Evolutionary conservation across 768 basidiomycete species (phyloP).

Genomic region (Hemileccinum rubropunctum): DNA sequence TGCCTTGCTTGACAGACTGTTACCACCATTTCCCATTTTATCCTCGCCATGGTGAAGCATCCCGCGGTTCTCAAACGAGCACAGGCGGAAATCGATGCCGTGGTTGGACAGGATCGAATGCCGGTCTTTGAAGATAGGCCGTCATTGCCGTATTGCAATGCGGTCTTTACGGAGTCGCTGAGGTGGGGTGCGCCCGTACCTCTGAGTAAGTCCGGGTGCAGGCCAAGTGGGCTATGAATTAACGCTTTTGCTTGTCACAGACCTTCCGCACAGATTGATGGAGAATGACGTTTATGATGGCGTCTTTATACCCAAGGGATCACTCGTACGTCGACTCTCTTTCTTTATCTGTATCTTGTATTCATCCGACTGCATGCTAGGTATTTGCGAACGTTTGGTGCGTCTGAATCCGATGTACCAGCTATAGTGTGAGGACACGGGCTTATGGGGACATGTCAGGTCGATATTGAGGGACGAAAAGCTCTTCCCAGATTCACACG

Average conservation of each 20-base stretch:
- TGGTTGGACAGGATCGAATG: constrained; percentile 43
- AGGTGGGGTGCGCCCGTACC: constrained; percentile 61
- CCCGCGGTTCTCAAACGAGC: constrained; percentile 57
- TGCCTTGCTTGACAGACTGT: constrained; percentile 42
- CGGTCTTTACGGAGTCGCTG: constrained; percentile 51
- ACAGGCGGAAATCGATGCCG: constrained; percentile 62
- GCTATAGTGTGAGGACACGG: not conserved
- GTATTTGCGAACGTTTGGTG: constrained; percentile 65
- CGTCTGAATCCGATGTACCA: constrained; percentile 6
- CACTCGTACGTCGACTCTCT: constrained; percentile 39
- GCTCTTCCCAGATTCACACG: constrained; percentile 47
- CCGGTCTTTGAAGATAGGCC: constrained; percentile 58
- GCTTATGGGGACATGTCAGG: constrained; percentile 27
- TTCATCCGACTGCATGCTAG: constrained; percentile 16
- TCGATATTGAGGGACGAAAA: constrained; percentile 46
- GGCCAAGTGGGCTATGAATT: not conserved
- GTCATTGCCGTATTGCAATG: constrained; percentile 56
- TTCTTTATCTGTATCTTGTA: not conserved
- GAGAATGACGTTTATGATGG: constrained; percentile 64
- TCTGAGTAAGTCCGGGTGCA: constrained; percentile 40
- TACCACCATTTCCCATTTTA: constrained; percentile 50
- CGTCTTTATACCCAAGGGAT: constrained; percentile 60
- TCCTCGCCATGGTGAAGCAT: constrained; percentile 64
- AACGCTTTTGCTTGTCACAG: constrained; percentile 30
- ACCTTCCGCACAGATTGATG: constrained; percentile 61